These are phyloP conservation scores for Cytospora piceicola DNA, from an alignment of 2,329 filamentous ascomycete genomes.

Conservation along the genomic window DNA sequence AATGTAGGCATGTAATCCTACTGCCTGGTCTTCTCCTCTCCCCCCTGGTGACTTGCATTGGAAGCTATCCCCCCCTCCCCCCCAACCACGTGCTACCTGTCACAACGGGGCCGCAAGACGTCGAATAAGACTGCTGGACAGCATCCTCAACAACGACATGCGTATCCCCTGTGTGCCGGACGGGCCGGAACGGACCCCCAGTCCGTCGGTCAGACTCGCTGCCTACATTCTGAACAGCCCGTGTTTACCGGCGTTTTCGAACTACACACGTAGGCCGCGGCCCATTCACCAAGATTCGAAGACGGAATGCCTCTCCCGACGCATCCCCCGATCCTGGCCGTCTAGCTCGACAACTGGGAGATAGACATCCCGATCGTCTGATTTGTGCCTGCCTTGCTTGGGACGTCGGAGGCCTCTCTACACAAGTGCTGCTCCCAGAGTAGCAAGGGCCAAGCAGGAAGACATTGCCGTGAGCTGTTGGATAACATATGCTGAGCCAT, in stretches of 20 bases:
- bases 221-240: conserved; percentile 12
- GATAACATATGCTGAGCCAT: too few species aligned
- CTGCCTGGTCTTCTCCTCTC: neutral
- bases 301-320: neutral
- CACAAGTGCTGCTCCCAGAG: neutral
- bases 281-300: neutral
- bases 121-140: conserved; percentile 1
- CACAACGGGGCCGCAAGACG: neutral
- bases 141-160: neutral
- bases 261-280: neutral
- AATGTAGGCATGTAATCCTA: neutral
- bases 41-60: conserved; percentile 5
- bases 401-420: neutral
- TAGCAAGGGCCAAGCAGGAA: neutral
- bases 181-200: neutral
- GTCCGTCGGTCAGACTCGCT: conserved; percentile 1
- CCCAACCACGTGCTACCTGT: neutral
- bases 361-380: neutral
- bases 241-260: neutral
- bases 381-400: neutral
- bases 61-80: neutral
- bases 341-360: neutral
- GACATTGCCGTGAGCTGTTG: too few species aligned
- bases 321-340: neutral
- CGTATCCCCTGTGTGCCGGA: neutral